Percentiles rank a stretch among this genome's conserved stretches.
Evolutionary conservation across 1,139 yeast species (phyloP).

Genomic region (Eremothecium coryli): DNA sequence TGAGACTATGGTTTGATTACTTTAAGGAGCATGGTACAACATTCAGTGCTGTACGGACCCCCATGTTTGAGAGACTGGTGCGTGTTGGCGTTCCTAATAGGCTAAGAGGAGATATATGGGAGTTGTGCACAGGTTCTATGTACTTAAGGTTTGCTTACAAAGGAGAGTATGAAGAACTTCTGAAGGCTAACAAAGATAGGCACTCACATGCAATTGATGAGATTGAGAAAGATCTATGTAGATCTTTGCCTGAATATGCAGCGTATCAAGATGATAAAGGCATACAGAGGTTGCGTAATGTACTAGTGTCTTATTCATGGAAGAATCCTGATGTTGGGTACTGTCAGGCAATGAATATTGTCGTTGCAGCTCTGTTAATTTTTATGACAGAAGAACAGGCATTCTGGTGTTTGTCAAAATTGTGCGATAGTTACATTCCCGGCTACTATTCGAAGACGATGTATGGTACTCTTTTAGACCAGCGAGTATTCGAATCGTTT

Average conservation of each 20-base stretch:
- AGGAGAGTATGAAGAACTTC: slow-evolving; percentile 48
- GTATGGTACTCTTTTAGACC: slow-evolving; percentile 95
- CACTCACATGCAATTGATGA: slow-evolving; percentile 85
- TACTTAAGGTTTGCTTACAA: slow-evolving; percentile 57
- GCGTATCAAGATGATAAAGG: slow-evolving; percentile 88
- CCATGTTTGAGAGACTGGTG: slow-evolving; percentile 69
- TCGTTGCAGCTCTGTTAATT: slow-evolving; percentile 84
- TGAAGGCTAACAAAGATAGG: slow-evolving; percentile 53
- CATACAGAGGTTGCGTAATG: slow-evolving; percentile 72
- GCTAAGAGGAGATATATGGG: slow-evolving; percentile 95
- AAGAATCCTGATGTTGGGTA: slow-evolving; percentile 95
- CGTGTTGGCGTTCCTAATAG: slow-evolving; percentile 90
- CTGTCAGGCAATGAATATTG: slow-evolving; percentile 99
- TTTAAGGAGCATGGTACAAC: slow-evolving; percentile 79
- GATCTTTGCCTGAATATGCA: slow-evolving; percentile 92
- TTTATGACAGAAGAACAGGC: slow-evolving; percentile 98
- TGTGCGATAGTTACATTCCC: slow-evolving; percentile 82
- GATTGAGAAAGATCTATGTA: slow-evolving; percentile 87
- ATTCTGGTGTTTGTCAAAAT: slow-evolving; percentile 78
- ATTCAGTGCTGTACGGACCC: slow-evolving; percentile 63
- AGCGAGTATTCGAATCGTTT: slow-evolving; percentile 81
- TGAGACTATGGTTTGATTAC: slow-evolving; percentile 90
- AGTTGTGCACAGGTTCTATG: slow-evolving; percentile 79
- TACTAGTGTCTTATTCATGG: slow-evolving; percentile 92
- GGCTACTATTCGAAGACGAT: slow-evolving; percentile 95